Base-by-base conservation (phyloP, 495 filamentous ascomycete genomes). In the Cercophora newfieldiana region DNA sequence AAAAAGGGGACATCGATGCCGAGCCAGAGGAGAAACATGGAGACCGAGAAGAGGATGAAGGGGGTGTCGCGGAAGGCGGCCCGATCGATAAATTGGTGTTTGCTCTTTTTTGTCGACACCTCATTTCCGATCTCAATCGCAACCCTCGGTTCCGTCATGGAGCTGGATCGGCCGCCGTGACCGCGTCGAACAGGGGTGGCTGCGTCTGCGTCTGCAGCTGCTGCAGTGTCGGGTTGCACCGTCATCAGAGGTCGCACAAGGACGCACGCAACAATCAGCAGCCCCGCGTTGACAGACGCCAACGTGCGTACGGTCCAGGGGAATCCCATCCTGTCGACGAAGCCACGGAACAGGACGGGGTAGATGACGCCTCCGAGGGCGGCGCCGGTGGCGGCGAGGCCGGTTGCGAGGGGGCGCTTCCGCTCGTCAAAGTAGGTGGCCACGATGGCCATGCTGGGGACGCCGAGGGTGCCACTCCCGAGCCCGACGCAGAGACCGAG, bases 331-430 rank as follows among this genome's bases (percentile, higher is more conserved):
- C 61, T 64, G 0, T 82, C 79, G 16, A 85, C 70, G 8, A 89
- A 77, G n/a, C 70, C 71, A 53, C 87, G 81, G 14, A 91, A 77
- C 61, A 87, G 78, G 0, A 91, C 71, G 0, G 89, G 89, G 61
- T 89, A 90, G 59, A 90, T 78, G 48, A 91, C 83, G 10, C 89
- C 89, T 4, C 89, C 89, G 10, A 91, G 68, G 3, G 87, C 88
- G 26, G 90, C 90, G 28, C 90, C 89, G 0, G 88, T 87, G 24
- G 88, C 83, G 25, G 89, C 87, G 33, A 96, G 80, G n/a, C 90
- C 92, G 0, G 90, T 93, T 18, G 92, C 88, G 59, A 89, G 89
- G 5, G 59, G 59, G 14, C 51, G 22, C 22, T 91, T 84, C 0
- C 86, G 81, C 10, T 85, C 81, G 30, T 91, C 76, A 28, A 90